These are phyloP conservation scores for Asterochloris erici DNA, from an alignment of 139 green algal genomes.

Conservation along the genomic window DNA sequence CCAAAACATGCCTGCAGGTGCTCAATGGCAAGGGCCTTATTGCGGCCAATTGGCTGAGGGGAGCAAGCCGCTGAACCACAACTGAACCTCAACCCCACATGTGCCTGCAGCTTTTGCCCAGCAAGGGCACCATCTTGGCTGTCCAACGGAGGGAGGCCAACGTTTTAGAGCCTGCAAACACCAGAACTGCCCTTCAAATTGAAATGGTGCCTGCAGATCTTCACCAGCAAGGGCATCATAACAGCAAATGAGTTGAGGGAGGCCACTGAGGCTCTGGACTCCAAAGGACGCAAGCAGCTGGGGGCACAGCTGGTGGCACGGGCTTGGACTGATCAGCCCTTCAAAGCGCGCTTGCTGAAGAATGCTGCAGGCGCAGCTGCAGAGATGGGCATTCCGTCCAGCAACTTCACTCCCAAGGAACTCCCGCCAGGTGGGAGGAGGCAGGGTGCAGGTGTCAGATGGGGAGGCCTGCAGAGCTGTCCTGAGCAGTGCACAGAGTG, in stretches of 20 bases:
- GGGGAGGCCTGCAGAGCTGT: no score
- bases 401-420: constrained; percentile 12
- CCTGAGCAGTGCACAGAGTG: no score
- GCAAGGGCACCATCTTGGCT: no score
- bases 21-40: no score
- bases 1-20: no score
- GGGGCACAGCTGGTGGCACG: constrained; percentile 30
- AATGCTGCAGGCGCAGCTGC: constrained; percentile 27
- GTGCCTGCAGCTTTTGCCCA: no score
- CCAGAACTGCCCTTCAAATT: background rate
- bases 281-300: background rate
- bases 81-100: no score
- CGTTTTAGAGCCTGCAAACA: background rate
- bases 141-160: background rate
- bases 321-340: constrained; percentile 41
- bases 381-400: constrained; percentile 37
- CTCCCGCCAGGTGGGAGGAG: constrained; percentile 2
- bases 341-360: constrained; percentile 39
- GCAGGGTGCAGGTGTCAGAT: no score
- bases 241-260: constrained; percentile 7
- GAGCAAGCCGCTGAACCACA: no score
- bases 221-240: constrained; percentile 5
- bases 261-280: constrained; percentile 7
- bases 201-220: background rate
- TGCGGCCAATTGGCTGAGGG: no score